A percentile compares a stretch with the other conserved stretches of the same genome.
These are phyloP conservation scores for Lactarius sp. DNA, from an alignment of 768 basidiomycete species.

Conservation along the genomic window DNA sequence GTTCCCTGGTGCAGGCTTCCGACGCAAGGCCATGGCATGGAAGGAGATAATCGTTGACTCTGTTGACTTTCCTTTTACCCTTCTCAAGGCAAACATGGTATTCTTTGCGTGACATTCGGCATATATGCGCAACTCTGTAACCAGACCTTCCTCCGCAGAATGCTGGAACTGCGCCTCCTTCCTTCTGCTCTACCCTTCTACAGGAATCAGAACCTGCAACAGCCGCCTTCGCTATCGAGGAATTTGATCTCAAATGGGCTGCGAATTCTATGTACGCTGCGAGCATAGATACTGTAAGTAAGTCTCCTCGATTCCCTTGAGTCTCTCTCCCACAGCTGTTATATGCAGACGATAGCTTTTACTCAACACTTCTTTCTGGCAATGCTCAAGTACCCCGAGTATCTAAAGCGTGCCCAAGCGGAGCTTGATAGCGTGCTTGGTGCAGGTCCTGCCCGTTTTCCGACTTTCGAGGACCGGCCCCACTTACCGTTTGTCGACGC, in stretches of 20 bases:
- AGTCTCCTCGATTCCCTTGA: conserved; percentile 15
- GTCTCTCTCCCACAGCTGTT: conserved; percentile 3
- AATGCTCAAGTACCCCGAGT: conserved; percentile 58
- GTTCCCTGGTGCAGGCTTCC: conserved; percentile 66
- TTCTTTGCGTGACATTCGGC: conserved; percentile 29
- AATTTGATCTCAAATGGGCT: conserved; percentile 72
- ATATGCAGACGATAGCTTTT: conserved; percentile 47
- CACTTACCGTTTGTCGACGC: conserved; percentile 56
- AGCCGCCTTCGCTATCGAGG: conserved; percentile 35
- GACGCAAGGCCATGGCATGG: conserved; percentile 55
- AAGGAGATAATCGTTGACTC: conserved; percentile 60
- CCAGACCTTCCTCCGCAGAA: conserved; percentile 26
- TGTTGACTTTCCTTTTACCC: conserved; percentile 58
- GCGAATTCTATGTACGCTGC: conserved; percentile 78
- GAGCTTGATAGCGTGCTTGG: conserved; percentile 64
- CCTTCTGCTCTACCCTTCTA: conserved; percentile 48
- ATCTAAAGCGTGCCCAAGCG: conserved; percentile 47
- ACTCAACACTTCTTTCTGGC: conserved; percentile 60
- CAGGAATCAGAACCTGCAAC: conserved; percentile 39
- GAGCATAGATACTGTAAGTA: conserved; percentile 57
- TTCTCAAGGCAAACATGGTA: conserved; percentile 54
- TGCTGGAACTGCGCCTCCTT: conserved; percentile 37
- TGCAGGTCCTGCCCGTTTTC: conserved; percentile 43
- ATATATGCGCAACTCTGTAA: conserved; percentile 39
- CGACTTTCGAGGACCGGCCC: conserved; percentile 51